Base-by-base conservation (phyloP, 805 yeast species). In the Priceomyces melissophilus region DNA sequence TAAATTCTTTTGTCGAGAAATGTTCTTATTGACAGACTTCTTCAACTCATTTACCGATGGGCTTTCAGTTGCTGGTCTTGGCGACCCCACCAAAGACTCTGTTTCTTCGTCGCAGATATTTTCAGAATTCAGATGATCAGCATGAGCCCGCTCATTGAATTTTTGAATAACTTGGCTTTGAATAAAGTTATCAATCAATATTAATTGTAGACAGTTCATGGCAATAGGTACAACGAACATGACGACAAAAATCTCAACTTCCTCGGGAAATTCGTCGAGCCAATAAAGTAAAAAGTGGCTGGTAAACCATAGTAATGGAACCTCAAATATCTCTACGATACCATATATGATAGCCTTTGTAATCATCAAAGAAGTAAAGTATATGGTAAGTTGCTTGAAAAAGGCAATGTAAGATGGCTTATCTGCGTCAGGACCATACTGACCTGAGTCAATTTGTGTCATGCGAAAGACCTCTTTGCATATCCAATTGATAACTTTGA, bases 281-380 rank as follows among this genome's bases (percentile, higher is more conserved):
- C 96, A 86, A n/a, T 86, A 78, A 17, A 91, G 67, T 27, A 89
- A 63, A 69, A 86, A 79, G 43, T 81, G 81, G 10, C 95, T 88
- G 34, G 85, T 68, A 30, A 67, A 49, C 75, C 75, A 70, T 26
- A 70, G 46, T 20, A 70, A 50, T 41, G 65, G 66, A 4, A 69
- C 68, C 45, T 85, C 90, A 46, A 87, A 76, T 43, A 81, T 68
- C 32, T 89, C 90, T 48, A 82, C 77, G 28, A 70, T 61, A 37
- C 79, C 73, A 30, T 85, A 71, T 30, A 87, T 58, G 2, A 84
- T 46, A 44, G 78, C 48, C 59, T 93, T 93, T 73, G 88, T 85
- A 39, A 82, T 58, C 60, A 75, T 62, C 40, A 76, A 60, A 2
- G 90, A 86, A 3, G 75, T 51, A 37, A 86, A 73, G 58, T 88